Evolutionary conservation across 257 asterid species (phyloP).

Genomic region (Ehretia macrophylla): DNA sequence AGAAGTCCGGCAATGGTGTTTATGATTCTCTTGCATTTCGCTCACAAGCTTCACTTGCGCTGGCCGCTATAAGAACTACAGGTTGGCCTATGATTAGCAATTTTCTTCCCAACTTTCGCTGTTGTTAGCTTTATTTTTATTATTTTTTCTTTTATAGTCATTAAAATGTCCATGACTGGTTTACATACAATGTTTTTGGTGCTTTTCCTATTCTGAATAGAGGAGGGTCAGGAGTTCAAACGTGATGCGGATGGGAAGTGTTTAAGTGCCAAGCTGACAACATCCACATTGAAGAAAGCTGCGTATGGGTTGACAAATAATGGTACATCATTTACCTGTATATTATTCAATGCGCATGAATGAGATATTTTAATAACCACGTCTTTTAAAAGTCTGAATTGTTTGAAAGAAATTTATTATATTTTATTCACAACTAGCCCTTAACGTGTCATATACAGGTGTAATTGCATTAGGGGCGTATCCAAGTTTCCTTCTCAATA

Average conservation of each 20-base stretch:
- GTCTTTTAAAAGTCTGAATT: not conserved
- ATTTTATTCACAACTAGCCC: not conserved
- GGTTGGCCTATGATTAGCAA: constrained; percentile 18
- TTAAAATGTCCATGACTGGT: not conserved
- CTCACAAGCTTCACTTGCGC: constrained; percentile 28
- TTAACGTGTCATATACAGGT: too few relatives aligned
- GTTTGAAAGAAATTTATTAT: too few relatives aligned
- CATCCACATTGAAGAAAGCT: not conserved
- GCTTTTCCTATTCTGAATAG: not conserved
- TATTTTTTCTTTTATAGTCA: too few relatives aligned
- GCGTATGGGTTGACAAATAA: constrained; percentile 26
- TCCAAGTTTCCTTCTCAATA: too few relatives aligned
- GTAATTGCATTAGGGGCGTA: too few relatives aligned
- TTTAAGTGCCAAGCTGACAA: constrained; percentile 3
- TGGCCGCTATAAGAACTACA: constrained; percentile 22
- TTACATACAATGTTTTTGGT: not conserved
- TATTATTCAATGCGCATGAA: not conserved
- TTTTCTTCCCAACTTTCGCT: too few relatives aligned
- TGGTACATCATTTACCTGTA: constrained; percentile 9
- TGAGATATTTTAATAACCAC: not conserved
- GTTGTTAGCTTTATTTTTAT: too few relatives aligned
- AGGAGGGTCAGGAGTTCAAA: constrained; percentile 19
- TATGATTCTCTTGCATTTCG: constrained; percentile 43
- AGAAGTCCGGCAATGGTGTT: constrained; percentile 39
- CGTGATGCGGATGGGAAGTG: constrained; percentile 18